Base-by-base conservation (phyloP, 2,329 filamentous ascomycete genomes). In the Coniochaeta hoffmannii region DNA sequence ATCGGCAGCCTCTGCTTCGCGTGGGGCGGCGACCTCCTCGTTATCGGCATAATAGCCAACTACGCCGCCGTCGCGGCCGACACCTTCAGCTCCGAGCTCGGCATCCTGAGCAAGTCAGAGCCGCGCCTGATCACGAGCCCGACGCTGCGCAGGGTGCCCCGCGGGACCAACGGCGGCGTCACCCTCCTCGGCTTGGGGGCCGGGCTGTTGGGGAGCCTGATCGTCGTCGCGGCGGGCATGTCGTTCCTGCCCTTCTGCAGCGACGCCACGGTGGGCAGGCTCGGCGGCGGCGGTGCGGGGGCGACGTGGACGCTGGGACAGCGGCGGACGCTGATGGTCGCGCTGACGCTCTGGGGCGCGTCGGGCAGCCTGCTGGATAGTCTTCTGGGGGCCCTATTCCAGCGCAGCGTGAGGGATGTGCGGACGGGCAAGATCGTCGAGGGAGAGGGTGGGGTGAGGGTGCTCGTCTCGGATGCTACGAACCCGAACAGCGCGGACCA, bases 41-140 rank as follows among this genome's bases (percentile, higher is more conserved):
- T 86, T 11, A 66, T 87, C 19, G 85, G 85, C 12, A 85, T 88
- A 61, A 81, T 88, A 61, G 83, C 84, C 41, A 93, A 96, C 73
- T 99, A 99, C 66, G 93, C 91, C 26, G 89, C 90, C 51, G 91
- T 96, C 10, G 85, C 90, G 19, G 90, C 93, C 52, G 94, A 99
- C 69, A 99, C 94, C 0, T 94, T 97, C 69, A 92, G 89, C 56
- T 96, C 91, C 11, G 94, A 99, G 74, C 84, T 99, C 19, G 94
- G 94, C 14, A 99, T 99, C 56, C 78, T 99, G 12, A 88, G 92
- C 7, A 82, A 79, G 57, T 80, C 80, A 24, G 75, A 82, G 46
- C 94, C 94, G 9, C 85, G 92, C 34, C 82, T 99, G 35, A 93
- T 99, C 67, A 97, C 90, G 4, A 92, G 89, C 14, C 83, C 80